Evolutionary conservation across 805 yeast species (phyloP), one percentile per base, ranked within the genome.

Genomic region (Brettanomyces custersianus): DNA sequence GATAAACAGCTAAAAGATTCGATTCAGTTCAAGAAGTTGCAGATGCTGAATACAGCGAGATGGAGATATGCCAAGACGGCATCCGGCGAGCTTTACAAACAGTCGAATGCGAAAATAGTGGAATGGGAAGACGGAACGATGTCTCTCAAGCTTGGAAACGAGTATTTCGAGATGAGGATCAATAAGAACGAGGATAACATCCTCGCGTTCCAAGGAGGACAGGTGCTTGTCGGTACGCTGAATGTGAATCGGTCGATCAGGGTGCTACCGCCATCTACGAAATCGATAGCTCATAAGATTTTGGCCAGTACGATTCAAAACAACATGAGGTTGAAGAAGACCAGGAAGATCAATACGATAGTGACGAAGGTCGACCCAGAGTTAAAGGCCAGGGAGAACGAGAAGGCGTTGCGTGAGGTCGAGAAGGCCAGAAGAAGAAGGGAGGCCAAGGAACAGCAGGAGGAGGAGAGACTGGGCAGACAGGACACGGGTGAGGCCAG

Each of bases 91-190:
- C 75, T 88, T 44, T 72, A 74, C 50, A 83, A 83, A 48, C 94
- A 87, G 55, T 80, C 94, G 8, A 92, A 92, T 53, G 79, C 96
- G 4, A 85, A 88, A 52, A 76, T 90, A 38, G 72, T 92, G 24
- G 82, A 85, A 55, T 92, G 98, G 98, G 80, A 82, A 38, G 97
- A 92, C 59, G 98, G 98, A 1, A 68, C 85, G 4, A 61, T 77
- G 43, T 87, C 96, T 2, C 63, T 92, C 46, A 88, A 85, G 51
- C 62, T 92, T 26, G 98, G 98, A 22, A 68, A 70, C 32, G 98
- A 92, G 59, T 68, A 80, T 43, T 90, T 88, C 49, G 96, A 90
- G 52, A 76, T 85, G 40, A 65, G 76, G 37, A 60, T 71, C 9
- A 74, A 75, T 39, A 75, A 80, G 7, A 63, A 77, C 27, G 74